A percentile compares a stretch with the other conserved stretches of the same genome.
These are phyloP conservation scores for Phialocephala sp. DNA, from an alignment of 2,329 filamentous ascomycete genomes.

Conservation along the genomic window DNA sequence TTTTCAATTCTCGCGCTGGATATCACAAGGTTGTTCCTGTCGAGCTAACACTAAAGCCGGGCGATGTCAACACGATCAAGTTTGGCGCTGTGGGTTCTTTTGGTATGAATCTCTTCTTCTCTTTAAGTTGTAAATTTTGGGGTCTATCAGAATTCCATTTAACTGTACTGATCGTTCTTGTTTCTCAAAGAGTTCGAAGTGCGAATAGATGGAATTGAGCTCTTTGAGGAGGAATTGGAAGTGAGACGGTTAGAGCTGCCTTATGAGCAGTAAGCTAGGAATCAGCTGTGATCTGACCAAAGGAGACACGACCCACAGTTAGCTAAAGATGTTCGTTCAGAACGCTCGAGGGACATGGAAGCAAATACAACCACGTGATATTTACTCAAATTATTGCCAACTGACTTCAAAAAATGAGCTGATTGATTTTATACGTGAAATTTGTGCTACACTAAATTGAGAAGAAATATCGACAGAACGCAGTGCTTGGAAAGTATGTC, in stretches of 20 bases:
- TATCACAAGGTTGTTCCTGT: constrained; percentile 45
- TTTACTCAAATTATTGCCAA: too few species aligned
- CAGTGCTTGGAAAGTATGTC: too few species aligned
- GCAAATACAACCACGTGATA: too few species aligned
- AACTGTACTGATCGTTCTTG: not conserved
- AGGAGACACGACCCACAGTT: too few species aligned
- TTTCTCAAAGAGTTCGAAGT: constrained; percentile 25
- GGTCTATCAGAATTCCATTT: too few species aligned
- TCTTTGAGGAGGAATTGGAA: constrained; percentile 13
- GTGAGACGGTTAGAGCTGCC: not conserved
- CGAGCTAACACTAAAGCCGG: constrained; percentile 41
- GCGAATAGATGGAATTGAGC: constrained; percentile 26
- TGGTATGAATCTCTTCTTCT: constrained; percentile 32
- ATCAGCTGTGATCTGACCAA: too few species aligned
- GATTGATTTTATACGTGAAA: too few species aligned
- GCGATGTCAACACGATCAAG: constrained; percentile 45
- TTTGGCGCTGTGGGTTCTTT: constrained; percentile 44
- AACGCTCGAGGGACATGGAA: too few species aligned
- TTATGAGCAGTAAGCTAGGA: not conserved
- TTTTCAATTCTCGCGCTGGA: constrained; percentile 46
- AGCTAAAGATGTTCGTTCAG: too few species aligned
- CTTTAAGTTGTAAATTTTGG: not conserved
- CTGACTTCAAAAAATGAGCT: too few species aligned
- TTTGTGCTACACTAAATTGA: too few species aligned
- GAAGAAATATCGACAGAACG: too few species aligned